Conservation (phyloP, 495 filamentous ascomycete species). For the Darksidea phi region DNA sequence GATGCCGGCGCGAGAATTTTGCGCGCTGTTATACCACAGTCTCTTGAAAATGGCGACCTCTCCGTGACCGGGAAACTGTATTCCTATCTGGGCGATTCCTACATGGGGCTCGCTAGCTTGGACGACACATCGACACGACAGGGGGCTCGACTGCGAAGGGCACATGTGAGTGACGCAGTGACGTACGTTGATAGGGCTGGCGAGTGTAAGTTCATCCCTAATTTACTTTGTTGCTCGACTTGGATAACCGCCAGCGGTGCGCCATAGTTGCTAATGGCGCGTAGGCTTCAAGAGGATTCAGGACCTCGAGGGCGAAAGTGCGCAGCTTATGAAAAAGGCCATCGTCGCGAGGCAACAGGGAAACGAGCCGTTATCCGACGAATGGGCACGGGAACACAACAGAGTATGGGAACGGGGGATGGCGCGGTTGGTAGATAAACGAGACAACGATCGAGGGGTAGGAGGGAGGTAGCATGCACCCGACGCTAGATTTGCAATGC, state of each 20-base stretch:
- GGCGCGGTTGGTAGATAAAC: constrained; percentile 7
- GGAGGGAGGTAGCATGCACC: background rate
- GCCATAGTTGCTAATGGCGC: constrained; percentile 14
- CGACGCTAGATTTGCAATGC: background rate
- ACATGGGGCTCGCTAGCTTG: constrained; percentile 76
- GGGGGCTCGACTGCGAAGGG: constrained; percentile 15
- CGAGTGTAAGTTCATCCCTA: constrained; percentile 29
- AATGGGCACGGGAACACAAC: constrained; percentile 70
- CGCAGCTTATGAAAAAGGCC: constrained; percentile 85
- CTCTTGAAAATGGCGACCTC: constrained; percentile 71
- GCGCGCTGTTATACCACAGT: constrained; percentile 67
- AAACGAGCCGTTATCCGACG: constrained; percentile 68
- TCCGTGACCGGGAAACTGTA: constrained; percentile 66
- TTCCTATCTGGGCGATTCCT: constrained; percentile 73
- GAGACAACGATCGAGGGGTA: background rate
- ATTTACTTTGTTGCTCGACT: background rate
- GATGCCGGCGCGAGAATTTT: constrained; percentile 65
- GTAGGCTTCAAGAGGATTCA: constrained; percentile 69
- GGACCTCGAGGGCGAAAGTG: constrained; percentile 71
- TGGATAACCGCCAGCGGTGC: background rate
- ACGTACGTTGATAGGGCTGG: constrained; percentile 29
- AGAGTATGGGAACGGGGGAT: constrained; percentile 33
- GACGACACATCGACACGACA: constrained; percentile 29
- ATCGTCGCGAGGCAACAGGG: constrained; percentile 74
- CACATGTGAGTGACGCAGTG: constrained; percentile 37